A percentile compares a stretch with the other conserved stretches of the same genome.
These are phyloP conservation scores for Macrolepiota albuminosa DNA, from an alignment of 768 basidiomycete species.

Conservation along the genomic window DNA sequence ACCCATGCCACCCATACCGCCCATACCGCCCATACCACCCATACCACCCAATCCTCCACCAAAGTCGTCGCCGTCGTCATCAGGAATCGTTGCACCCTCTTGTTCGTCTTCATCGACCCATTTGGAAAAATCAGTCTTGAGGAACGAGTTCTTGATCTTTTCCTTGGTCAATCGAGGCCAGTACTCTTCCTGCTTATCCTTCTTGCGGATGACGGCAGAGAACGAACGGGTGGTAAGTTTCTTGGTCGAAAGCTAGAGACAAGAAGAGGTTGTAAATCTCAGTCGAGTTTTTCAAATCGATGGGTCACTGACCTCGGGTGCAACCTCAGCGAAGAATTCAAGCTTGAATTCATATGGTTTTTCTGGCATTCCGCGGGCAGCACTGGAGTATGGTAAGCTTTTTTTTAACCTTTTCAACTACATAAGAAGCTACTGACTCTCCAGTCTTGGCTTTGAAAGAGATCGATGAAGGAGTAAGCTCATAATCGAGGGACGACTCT, in stretches of 20 bases:
- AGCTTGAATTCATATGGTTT: conserved; percentile 73
- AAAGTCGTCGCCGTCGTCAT: conserved; percentile 44
- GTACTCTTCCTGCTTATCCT: conserved; percentile 67
- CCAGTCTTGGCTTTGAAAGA: conserved; percentile 63
- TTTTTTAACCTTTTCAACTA: neutral
- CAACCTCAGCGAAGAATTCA: conserved; percentile 71
- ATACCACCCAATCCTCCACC: conserved; percentile 46
- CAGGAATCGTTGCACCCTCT: conserved; percentile 47
- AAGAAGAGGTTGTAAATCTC: conserved; percentile 2
- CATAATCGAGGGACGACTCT: conserved; percentile 50
- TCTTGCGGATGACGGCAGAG: conserved; percentile 72
- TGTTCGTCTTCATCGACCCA: conserved; percentile 99
- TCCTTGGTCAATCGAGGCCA: conserved; percentile 94
- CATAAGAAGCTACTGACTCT: conserved; percentile 39
- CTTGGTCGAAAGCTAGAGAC: conserved; percentile 49
- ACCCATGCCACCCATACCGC: conserved; percentile 34
- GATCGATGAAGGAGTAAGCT: conserved; percentile 51
- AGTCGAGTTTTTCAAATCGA: neutral
- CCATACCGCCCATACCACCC: conserved; percentile 45
- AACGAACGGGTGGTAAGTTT: conserved; percentile 66
- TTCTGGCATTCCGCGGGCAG: conserved; percentile 38
- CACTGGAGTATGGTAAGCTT: conserved; percentile 19
- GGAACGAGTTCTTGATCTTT: conserved; percentile 69
- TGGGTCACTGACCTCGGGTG: conserved; percentile 58
- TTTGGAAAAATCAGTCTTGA: conserved; percentile 94